Conservation (phyloP, 352 stramenopile species). For the Phytophthora crassamura region DNA sequence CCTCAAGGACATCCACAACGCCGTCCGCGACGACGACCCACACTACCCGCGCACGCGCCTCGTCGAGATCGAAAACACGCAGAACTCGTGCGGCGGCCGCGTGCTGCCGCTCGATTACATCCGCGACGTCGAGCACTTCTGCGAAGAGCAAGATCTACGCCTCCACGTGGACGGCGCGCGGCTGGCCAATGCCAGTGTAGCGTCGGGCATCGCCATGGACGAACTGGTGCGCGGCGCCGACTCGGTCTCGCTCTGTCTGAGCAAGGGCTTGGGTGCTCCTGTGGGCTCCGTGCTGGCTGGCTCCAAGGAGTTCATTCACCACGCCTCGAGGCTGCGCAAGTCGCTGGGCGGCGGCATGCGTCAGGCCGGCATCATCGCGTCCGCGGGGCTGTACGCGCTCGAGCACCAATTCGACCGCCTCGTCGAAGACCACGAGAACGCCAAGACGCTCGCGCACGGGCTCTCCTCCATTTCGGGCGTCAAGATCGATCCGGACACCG, state of each 20-base stretch:
- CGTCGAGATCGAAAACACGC: constrained; percentile 97
- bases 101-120: constrained; percentile 90
- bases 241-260: constrained; percentile 95
- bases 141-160: constrained; percentile 78
- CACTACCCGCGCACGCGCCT: constrained; percentile 89
- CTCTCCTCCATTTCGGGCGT: constrained; percentile 75
- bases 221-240: constrained; percentile 88
- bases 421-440: constrained; percentile 83
- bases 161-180: constrained; percentile 97
- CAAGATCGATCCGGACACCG: constrained; percentile 53
- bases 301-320: constrained; percentile 86
- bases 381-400: constrained; percentile 92
- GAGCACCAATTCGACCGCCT: constrained; percentile 89
- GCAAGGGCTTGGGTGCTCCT: constrained; percentile 96
- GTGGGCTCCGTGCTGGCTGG: constrained; percentile 95
- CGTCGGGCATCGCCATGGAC: constrained; percentile 65
- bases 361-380: constrained; percentile 94
- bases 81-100: constrained; percentile 96
- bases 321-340: constrained; percentile 94
- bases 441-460: constrained; percentile 68
- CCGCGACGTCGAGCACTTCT: constrained; percentile 71
- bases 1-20: constrained; percentile 82
- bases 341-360: constrained; percentile 97
- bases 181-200: constrained; percentile 95
- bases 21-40: constrained; percentile 79